These are phyloP conservation scores for Anthracocystis panici-leucophaei DNA, from an alignment of 1,284 basidiomycete genomes.

Conservation along the genomic window DNA sequence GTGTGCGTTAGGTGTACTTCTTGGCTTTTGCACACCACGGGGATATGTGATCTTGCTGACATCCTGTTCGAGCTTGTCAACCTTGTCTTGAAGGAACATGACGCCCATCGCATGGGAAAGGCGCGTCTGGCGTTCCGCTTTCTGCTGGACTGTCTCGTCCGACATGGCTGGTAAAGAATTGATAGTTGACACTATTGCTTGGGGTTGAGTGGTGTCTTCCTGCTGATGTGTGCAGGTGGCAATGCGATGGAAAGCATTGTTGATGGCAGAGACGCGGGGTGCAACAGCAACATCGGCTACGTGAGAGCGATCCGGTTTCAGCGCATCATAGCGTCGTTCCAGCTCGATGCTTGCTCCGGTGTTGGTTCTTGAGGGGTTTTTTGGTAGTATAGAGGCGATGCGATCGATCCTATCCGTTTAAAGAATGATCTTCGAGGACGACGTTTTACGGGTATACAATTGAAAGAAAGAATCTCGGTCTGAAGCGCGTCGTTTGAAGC, in stretches of 20 bases:
- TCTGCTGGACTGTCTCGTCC: constrained; percentile 30
- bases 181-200: not conserved
- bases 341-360: not conserved
- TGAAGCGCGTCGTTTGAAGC: no score
- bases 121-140: constrained; percentile 39
- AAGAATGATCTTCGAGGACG: no score
- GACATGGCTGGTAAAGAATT: constrained; percentile 7
- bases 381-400: not conserved
- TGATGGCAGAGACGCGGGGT: constrained; percentile 7
- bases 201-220: not conserved
- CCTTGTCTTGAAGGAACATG: constrained; percentile 62
- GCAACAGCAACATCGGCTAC: not conserved
- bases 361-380: not conserved
- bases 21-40: constrained; percentile 28
- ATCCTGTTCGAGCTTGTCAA: constrained; percentile 54
- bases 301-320: not conserved
- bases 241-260: constrained; percentile 19
- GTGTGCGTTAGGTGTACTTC: constrained; percentile 16
- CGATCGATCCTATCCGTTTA: not conserved
- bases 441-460: no score
- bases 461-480: no score
- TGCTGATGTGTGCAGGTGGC: constrained; percentile 14
- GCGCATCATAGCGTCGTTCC: constrained; percentile 9
- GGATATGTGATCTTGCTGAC: constrained; percentile 42
- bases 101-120: constrained; percentile 63